phyloP scores from a whole-genome alignment of 176 grass and related monocot genomes.

The Cymbopogon citratus region DNA sequence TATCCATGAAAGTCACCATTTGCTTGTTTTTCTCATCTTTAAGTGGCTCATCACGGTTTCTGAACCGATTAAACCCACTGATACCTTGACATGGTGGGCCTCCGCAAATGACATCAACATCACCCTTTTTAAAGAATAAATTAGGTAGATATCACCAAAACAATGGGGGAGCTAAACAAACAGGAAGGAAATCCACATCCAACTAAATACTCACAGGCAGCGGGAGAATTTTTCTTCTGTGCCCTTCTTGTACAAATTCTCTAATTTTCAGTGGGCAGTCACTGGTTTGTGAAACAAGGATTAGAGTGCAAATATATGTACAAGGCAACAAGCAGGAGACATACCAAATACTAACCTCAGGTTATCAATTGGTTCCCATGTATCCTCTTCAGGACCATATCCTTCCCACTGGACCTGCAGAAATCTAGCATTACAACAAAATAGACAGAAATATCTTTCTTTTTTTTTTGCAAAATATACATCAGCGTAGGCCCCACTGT shows the following conservation, averaged over 20 bases:
- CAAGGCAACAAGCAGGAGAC: not conserved
- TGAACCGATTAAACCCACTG: conserved; percentile 83
- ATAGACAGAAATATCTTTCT: too few relatives aligned
- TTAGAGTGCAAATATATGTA: not conserved
- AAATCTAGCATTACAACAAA: too few relatives aligned
- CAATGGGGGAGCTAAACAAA: not conserved
- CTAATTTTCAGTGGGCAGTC: conserved; percentile 57
- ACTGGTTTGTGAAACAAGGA: conserved; percentile 35
- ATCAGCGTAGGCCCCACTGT: too few relatives aligned
- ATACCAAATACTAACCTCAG: conserved; percentile 47
- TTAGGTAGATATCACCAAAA: too few relatives aligned
- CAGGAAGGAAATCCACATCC: not conserved
- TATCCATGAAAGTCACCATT: conserved; percentile 84
- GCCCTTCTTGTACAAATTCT: conserved; percentile 68
- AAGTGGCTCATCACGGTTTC: conserved; percentile 56
- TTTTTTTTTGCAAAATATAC: too few relatives aligned
- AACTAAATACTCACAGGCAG: conserved; percentile 48
- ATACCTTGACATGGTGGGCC: conserved; percentile 92
- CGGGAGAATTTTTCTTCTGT: conserved; percentile 52
- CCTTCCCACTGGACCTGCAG: conserved; percentile 84
- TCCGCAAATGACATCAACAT: conserved; percentile 80
- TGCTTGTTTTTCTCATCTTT: conserved; percentile 82
- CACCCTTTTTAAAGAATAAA: conserved; percentile 32
- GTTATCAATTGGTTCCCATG: conserved; percentile 77
- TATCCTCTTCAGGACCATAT: conserved; percentile 67